A percentile compares a stretch with the other conserved stretches of the same genome.
phyloP scores from a whole-genome alignment of 2,329 filamentous ascomycete species.

The Phoma sp. region DNA sequence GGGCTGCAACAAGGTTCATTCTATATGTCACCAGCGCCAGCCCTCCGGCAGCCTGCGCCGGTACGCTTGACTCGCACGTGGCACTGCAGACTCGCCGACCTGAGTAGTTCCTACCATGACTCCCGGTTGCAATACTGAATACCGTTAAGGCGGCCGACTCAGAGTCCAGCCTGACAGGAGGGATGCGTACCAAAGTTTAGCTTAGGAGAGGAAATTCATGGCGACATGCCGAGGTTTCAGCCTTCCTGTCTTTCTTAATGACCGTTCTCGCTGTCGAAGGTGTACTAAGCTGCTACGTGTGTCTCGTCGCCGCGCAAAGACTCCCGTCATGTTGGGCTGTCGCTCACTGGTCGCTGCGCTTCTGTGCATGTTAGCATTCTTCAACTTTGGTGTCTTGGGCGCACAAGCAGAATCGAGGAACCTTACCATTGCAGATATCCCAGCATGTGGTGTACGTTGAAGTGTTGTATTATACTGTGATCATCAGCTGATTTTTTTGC shows the following conservation, averaged over 20 bases:
- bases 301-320: neutral
- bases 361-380: conserved; percentile 6
- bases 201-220: neutral
- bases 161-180: neutral
- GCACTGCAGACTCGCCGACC: neutral
- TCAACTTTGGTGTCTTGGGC: neutral
- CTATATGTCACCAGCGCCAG: neutral
- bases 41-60: neutral
- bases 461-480: no score
- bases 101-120: neutral
- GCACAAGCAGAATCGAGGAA: conserved; percentile 1
- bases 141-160: neutral
- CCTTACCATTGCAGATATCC: conserved; percentile 17
- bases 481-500: neutral
- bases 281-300: neutral
- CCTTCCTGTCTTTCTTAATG: neutral
- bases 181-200: neutral
- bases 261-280: neutral
- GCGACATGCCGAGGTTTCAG: neutral
- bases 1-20: neutral
- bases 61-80: neutral
- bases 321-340: conserved; percentile 4
- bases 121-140: neutral
- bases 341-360: conserved; percentile 9
- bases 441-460: conserved; percentile 20